These are phyloP conservation scores for Backusella parvicylindrica DNA, from an alignment of 192 early-diverging fungal species.

Conservation along the genomic window DNA sequence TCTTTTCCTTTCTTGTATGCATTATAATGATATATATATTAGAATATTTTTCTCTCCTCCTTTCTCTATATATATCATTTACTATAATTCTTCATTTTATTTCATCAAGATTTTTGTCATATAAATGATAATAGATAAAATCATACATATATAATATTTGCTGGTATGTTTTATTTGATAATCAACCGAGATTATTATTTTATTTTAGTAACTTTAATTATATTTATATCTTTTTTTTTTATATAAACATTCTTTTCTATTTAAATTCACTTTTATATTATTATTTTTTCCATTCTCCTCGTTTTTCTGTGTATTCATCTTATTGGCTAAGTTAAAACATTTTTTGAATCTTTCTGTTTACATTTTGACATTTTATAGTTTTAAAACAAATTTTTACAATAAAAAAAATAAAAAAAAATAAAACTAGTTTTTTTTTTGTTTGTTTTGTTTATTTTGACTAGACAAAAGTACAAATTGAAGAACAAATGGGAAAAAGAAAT, in stretches of 20 bases:
- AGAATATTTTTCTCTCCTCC: too few relatives aligned
- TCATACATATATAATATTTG: background rate
- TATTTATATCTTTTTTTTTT: background rate
- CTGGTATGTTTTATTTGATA: background rate
- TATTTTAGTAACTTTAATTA: background rate
- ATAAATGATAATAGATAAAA: too few relatives aligned
- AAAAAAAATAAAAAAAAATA: background rate
- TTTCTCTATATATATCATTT: too few relatives aligned
- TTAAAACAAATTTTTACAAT: background rate
- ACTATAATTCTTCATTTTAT: too few relatives aligned
- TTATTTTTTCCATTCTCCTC: background rate
- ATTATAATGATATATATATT: too few relatives aligned
- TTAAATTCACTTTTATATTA: background rate
- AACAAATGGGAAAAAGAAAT: background rate
- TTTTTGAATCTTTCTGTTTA: background rate
- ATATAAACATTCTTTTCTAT: background rate
- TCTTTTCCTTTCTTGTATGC: too few relatives aligned
- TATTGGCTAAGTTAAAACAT: slow-evolving; percentile 1
- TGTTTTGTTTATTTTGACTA: background rate
- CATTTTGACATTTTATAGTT: background rate
- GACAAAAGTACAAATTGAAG: background rate
- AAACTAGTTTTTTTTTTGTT: background rate
- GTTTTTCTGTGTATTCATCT: background rate
- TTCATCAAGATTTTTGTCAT: too few relatives aligned
- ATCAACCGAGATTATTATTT: too few relatives aligned